These are phyloP conservation scores for Pezicula radicicola DNA, from an alignment of 2,329 filamentous ascomycete genomes.

Conservation along the genomic window DNA sequence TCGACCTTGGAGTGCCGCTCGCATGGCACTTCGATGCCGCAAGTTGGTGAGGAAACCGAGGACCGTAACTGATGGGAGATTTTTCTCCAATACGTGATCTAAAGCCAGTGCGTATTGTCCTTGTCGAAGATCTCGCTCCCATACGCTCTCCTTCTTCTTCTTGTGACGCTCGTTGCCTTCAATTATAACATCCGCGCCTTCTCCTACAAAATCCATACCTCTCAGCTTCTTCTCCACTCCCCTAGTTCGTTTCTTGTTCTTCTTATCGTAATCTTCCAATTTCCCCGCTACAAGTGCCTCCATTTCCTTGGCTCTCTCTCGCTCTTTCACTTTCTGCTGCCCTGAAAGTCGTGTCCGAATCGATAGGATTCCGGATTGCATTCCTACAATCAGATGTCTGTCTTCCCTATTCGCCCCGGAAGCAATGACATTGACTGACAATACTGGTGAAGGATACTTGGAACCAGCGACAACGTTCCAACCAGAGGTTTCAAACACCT, in stretches of 20 bases:
- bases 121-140: constrained; percentile 80
- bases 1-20: constrained; percentile 74
- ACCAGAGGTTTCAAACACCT: constrained; percentile 88
- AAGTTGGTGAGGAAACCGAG: constrained; percentile 81
- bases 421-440: constrained; percentile 76
- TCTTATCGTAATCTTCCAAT: constrained; percentile 74
- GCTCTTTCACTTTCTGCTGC: constrained; percentile 71
- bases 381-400: constrained; percentile 90
- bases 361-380: constrained; percentile 90
- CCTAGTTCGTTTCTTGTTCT: constrained; percentile 58
- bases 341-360: constrained; percentile 86
- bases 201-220: constrained; percentile 77
- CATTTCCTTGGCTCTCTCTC: constrained; percentile 82
- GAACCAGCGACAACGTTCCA: constrained; percentile 97
- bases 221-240: constrained; percentile 58
- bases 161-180: constrained; percentile 67
- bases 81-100: constrained; percentile 68
- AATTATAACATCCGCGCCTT: constrained; percentile 85
- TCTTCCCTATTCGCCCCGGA: constrained; percentile 70
- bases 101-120: constrained; percentile 75
- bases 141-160: constrained; percentile 64
- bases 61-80: constrained; percentile 56
- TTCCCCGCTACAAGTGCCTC: constrained; percentile 73
- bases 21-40: constrained; percentile 81
- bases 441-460: constrained; percentile 89